Evolutionary conservation across 108 stramenopile species (phyloP).

Genomic region (Cyclotella baltica): DNA sequence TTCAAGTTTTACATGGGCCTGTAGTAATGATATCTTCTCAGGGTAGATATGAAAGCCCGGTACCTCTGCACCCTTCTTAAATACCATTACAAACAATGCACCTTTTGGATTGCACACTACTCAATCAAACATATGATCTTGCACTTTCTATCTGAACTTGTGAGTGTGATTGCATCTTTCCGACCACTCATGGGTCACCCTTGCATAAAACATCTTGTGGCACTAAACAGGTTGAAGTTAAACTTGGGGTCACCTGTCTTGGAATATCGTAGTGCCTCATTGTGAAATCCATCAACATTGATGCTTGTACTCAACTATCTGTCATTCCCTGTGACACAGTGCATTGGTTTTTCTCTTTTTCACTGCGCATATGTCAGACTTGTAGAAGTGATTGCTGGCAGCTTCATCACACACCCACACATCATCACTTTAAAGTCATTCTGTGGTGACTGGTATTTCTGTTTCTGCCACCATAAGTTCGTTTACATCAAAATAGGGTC

Average conservation of each 20-base stretch:
- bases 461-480: too few relatives aligned
- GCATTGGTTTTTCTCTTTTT: background rate
- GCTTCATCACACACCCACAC: background rate
- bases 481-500: too few relatives aligned
- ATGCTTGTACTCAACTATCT: background rate
- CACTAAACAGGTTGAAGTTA: too few relatives aligned
- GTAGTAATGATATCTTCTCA: too few relatives aligned
- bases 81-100: background rate
- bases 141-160: background rate
- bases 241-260: background rate
- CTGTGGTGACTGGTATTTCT: background rate
- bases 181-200: background rate
- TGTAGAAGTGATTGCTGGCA: background rate
- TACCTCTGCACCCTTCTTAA: background rate
- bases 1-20: too few relatives aligned
- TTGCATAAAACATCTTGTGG: too few relatives aligned
- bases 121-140: background rate
- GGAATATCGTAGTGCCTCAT: background rate
- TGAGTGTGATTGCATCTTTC: background rate
- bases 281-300: background rate
- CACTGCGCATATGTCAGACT: too few relatives aligned
- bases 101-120: background rate
- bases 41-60: too few relatives aligned
- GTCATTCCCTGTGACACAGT: background rate
- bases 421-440: too few relatives aligned